Conservation (phyloP, 2,329 filamentous ascomycete genomes). For the Torrubiella hemipterigena region DNA sequence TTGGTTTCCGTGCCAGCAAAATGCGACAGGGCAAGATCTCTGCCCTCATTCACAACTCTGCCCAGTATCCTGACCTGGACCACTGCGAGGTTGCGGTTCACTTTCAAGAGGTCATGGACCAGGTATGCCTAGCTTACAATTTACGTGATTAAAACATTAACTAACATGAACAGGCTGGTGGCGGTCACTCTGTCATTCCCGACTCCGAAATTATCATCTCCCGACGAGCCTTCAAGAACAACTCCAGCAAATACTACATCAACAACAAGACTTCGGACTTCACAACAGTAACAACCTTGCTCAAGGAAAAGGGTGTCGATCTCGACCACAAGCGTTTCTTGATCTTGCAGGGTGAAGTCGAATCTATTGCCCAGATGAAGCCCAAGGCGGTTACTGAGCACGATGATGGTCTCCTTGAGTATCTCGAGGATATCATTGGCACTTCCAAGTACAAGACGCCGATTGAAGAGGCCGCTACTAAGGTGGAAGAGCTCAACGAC, state of each 20-base stretch:
- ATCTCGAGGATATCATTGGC: constrained; percentile 96
- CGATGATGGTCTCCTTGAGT: constrained; percentile 90
- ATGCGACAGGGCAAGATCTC: constrained; percentile 99
- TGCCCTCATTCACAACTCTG: constrained; percentile 94
- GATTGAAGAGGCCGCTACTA: constrained; percentile 83
- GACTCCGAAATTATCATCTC: constrained; percentile 81
- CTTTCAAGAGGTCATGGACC: constrained; percentile 89
- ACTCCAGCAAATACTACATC: constrained; percentile 97
- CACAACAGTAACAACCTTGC: constrained; percentile 75
- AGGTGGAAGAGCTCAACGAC: constrained; percentile 89
- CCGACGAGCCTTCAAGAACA: constrained; percentile 91
- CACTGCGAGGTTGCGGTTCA: constrained; percentile 94
- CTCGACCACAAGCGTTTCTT: constrained; percentile 96
- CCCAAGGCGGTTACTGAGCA: constrained; percentile 90
- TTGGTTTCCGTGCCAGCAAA: constrained; percentile 96
- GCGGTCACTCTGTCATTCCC: constrained; percentile 64
- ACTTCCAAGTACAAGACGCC: constrained; percentile 97
- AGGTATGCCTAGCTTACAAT: constrained; percentile 30
- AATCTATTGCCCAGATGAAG: constrained; percentile 99
- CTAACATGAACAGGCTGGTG: constrained; percentile 44
- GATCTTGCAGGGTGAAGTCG: constrained; percentile 93
- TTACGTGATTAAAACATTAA: neutral
- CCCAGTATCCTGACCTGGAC: constrained; percentile 71
- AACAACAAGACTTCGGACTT: constrained; percentile 84
- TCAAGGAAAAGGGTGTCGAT: constrained; percentile 83